Percentiles rank a stretch among this genome's conserved stretches.
phyloP scores from a whole-genome alignment of 257 asterid genomes.

The Solanum bukasovii region DNA sequence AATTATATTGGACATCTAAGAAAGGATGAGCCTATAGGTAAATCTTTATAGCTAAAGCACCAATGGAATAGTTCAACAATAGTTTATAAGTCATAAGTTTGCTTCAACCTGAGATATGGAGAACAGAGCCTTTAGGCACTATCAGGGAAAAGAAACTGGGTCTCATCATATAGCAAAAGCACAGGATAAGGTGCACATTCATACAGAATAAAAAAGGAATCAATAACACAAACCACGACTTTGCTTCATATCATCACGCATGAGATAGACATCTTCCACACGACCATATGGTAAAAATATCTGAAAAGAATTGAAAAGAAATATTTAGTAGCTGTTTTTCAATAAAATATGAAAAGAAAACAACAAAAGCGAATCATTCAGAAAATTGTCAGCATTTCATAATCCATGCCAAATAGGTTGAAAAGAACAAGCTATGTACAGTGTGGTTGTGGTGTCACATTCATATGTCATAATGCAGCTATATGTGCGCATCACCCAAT shows the following conservation, averaged over 20 bases:
- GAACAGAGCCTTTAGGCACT: not conserved
- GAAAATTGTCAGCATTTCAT: not conserved
- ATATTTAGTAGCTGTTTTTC: not conserved
- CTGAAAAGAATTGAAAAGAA: slow-evolving; percentile 31
- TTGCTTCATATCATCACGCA: slow-evolving; percentile 97
- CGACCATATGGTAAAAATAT: slow-evolving; percentile 77
- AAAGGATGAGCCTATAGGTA: not conserved
- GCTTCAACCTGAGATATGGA: not conserved
- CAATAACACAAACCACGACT: slow-evolving; percentile 74
- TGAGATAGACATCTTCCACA: slow-evolving; percentile 94
- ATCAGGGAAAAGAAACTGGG: not conserved
- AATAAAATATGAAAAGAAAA: not conserved
- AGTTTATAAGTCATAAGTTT: not conserved
- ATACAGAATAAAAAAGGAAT: slow-evolving; percentile 1
- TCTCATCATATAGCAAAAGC: not conserved
- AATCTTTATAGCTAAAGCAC: not conserved
- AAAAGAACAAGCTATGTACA: not conserved
- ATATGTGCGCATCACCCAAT: not conserved
- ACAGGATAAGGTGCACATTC: not conserved
- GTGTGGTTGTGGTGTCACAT: not conserved
- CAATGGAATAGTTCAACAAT: not conserved
- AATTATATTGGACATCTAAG: not conserved
- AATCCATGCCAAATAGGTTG: not conserved
- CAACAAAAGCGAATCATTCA: not conserved
- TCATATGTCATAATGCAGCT: not conserved